A percentile compares a stretch with the other conserved stretches of the same genome.
These are phyloP conservation scores for Macrolepiota fuliginosa DNA, from an alignment of 768 basidiomycete species.

Conservation along the genomic window DNA sequence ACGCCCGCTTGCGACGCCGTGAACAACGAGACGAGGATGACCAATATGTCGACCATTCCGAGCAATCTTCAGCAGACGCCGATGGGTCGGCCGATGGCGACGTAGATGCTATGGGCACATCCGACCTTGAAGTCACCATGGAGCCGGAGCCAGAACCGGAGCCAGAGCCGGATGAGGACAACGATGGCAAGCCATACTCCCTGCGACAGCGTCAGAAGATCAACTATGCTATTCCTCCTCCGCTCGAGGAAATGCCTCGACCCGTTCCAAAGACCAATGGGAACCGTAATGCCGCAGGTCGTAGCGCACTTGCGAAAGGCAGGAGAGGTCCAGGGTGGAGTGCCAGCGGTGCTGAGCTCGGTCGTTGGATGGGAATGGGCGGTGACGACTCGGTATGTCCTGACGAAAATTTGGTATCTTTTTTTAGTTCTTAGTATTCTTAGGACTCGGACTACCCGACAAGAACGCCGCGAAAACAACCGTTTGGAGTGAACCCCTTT, in stretches of 20 bases:
- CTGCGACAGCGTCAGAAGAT: slow-evolving; percentile 65
- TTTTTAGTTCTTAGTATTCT: slow-evolving; percentile 6
- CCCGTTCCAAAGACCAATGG: slow-evolving; percentile 38
- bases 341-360: slow-evolving; percentile 72
- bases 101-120: slow-evolving; percentile 38
- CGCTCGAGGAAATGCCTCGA: slow-evolving; percentile 65
- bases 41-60: slow-evolving; percentile 42
- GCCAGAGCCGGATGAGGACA: slow-evolving; percentile 42
- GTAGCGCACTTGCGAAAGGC: slow-evolving; percentile 29
- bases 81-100: slow-evolving; percentile 61
- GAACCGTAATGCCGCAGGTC: slow-evolving; percentile 30
- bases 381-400: slow-evolving; percentile 67
- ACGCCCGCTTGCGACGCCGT: slow-evolving; percentile 42
- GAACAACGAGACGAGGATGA: slow-evolving; percentile 40
- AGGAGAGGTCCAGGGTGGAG: slow-evolving; percentile 69
- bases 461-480: slow-evolving; percentile 63
- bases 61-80: slow-evolving; percentile 47
- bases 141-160: slow-evolving; percentile 42
- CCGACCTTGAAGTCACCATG: slow-evolving; percentile 29
- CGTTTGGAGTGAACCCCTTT: slow-evolving; percentile 53
- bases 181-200: slow-evolving; percentile 59
- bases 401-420: not conserved
- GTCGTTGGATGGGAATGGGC: slow-evolving; percentile 73
- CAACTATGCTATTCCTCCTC: slow-evolving; percentile 82
- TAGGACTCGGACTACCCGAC: slow-evolving; percentile 74